Conservation (phyloP, 2,329 filamentous ascomycete species). For the Ophidiomyces ophidiicola region DNA sequence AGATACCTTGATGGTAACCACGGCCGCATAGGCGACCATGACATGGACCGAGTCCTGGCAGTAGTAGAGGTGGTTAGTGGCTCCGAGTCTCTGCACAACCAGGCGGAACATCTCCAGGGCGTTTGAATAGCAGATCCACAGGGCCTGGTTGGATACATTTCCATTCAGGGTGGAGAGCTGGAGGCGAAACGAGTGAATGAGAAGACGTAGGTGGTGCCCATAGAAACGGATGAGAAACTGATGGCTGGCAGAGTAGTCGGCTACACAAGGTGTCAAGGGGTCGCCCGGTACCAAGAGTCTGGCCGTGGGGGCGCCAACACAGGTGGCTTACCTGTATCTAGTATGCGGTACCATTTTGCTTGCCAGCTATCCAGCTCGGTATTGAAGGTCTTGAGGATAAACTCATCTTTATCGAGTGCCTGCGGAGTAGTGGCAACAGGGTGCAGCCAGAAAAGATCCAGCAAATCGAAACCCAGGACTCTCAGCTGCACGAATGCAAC, state of each 20-base stretch:
- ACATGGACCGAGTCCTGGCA: constrained; percentile 34
- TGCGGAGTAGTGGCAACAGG: constrained; percentile 12
- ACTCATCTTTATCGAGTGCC: constrained; percentile 15
- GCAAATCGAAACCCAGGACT: constrained; percentile 27
- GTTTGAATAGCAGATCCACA: constrained; percentile 19
- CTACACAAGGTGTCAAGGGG: constrained; percentile 5
- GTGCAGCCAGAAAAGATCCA: constrained; percentile 19
- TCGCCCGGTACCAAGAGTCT: neutral
- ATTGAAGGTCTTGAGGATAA: constrained; percentile 16
- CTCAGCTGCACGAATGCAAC: constrained; percentile 30
- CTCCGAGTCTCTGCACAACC: constrained; percentile 19
- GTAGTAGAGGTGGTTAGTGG: constrained; percentile 28
- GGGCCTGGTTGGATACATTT: constrained; percentile 17
- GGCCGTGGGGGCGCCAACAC: too few species aligned
- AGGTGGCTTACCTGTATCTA: constrained; percentile 15
- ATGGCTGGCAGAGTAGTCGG: constrained; percentile 22
- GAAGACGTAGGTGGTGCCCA: constrained; percentile 28
- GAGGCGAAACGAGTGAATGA: constrained; percentile 29
- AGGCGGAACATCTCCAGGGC: constrained; percentile 26
- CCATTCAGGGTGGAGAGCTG: constrained; percentile 23
- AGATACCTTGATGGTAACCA: constrained; percentile 28
- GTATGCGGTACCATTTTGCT: constrained; percentile 15
- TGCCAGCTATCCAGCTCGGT: constrained; percentile 16
- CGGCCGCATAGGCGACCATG: constrained; percentile 34
- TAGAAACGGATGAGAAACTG: constrained; percentile 31